Evolutionary conservation across 2,329 filamentous ascomycete species (phyloP), one percentile per base, ranked within the genome.

Genomic region (Fusarium sp.): DNA sequence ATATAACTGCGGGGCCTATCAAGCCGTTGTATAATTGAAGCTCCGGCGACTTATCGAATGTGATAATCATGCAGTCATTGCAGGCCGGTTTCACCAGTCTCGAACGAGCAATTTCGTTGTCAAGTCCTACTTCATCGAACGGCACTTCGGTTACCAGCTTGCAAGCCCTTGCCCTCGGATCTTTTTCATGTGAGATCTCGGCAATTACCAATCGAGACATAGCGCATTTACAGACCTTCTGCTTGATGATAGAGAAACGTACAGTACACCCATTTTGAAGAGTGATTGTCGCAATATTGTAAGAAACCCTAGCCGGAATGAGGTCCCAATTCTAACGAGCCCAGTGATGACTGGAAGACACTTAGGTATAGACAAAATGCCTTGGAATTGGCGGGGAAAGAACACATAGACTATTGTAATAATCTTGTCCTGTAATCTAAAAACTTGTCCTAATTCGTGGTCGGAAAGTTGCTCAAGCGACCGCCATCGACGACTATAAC

Each of bases 401-500:
- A 54, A 13, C 0, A 24, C 0, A 18, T 4, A 14, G 17, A 7
- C 14, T 28, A 22, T 22, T 13, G 6, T 22, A 24, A 24, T 24
- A 24, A 22, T 18, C 20, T 7, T 28, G 8, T 13, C 8, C 9
- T 28, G 13, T 8, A 4, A 17, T 39, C 35, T 11, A 28, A 28
- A 14, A 6, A 1, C 26, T 22, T 28, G n/a, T 8, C n/a, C 42
- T 60, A 74, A 20, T 70, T 75, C 8, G 69, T 47, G 11, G 72
- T 59, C 12, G 72, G 72, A 18, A 75, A 75, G 24, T 72, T 75
- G 24, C 36, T 17, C 26, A 75, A 53, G 9, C 72, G 72, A 20
- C 72, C 72, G 12, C 72, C 72, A 18, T 75, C 72, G 7, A 73
- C 57, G 12, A 75, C 72, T 35, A 75, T 66, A 6, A 75, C 65